Evolutionary conservation across 352 stramenopile species (phyloP), one percentile per base, ranked within the genome.

Genomic region (Phytophthora ramorum): DNA sequence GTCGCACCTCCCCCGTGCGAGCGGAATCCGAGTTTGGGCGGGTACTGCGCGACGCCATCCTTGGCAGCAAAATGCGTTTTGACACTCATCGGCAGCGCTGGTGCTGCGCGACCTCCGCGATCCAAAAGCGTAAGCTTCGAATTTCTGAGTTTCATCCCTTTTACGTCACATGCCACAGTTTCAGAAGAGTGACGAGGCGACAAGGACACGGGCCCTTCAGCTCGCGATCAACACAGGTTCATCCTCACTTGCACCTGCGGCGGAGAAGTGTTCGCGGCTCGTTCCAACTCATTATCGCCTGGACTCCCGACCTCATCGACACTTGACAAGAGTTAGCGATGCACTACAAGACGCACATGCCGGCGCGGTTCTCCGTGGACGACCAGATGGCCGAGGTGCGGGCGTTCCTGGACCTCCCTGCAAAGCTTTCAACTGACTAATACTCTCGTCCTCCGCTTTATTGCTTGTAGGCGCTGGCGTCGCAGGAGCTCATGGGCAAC

Each of bases 331-430:
- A 37, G 38, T 1, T 24, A 49, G 41, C 24, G 22, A 94, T 93
- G 82, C 87, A 96, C 66, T 96, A 96, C 74, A 92, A 92, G 71
- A 96, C 87, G 40, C 87, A 96, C 73, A 83, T 89, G 69, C 87
- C 87, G 16, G 83, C 83, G 63, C 85, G 87, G 49, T 91, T 93
- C 63, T 96, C 87, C 45, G 84, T 93, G 37, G 87, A 96, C 43
- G 87, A 96, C 66, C 87, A 96, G 72, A 96, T 96, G 87, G 78
- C 85, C 34, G 87, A 96, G 75, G 87, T 93, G 52, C 24, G 69
- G 2, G 41, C 7, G 2, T 17, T n/a, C 17, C 17, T 17, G 22
- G 0, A 8, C 12, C 10, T 13, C 8, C 9, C 7, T 3, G 20
- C 8, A 17, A 19, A n/a, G 19, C 8, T 22, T 5, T 12, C n/a